A percentile compares a stretch with the other conserved stretches of the same genome.
Conservation (phyloP, 2,329 filamentous ascomycete species). For the Phyllachora maydis region DNA sequence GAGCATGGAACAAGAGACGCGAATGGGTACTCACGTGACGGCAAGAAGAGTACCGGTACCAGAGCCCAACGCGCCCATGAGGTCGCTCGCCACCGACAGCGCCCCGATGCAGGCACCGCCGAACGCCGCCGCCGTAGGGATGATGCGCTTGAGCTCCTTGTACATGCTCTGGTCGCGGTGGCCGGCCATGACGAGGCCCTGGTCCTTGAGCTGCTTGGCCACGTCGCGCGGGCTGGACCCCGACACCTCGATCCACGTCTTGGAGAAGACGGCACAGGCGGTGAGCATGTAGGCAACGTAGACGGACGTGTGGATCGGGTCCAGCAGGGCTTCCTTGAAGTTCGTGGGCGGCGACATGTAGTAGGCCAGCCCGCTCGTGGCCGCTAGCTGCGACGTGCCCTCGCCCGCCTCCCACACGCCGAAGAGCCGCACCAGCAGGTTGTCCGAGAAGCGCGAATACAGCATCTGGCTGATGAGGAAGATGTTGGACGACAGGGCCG, state of each 20-base stretch:
- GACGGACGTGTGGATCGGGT: conserved; percentile 88
- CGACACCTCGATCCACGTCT: conserved; percentile 99
- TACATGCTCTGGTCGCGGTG: conserved; percentile 99
- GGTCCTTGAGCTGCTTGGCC: conserved; percentile 98
- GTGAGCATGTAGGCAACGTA: conserved; percentile 97
- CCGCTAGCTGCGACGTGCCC: conserved; percentile 86
- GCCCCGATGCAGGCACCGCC: conserved; percentile 98
- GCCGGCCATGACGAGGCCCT: conserved; percentile 97
- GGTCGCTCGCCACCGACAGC: conserved; percentile 84
- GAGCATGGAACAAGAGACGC: not conserved
- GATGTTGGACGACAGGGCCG: conserved; percentile 93
- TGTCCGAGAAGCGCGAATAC: conserved; percentile 97
- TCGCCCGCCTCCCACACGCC: conserved; percentile 98
- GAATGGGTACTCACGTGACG: conserved; percentile 56
- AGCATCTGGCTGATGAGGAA: conserved; percentile 99
- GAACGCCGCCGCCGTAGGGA: conserved; percentile 92
- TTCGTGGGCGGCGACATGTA: conserved; percentile 98
- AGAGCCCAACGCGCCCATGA: conserved; percentile 86
- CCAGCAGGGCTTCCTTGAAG: conserved; percentile 90
- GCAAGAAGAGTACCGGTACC: conserved; percentile 96
- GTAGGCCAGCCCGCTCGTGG: conserved; percentile 85
- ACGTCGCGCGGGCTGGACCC: conserved; percentile 95
- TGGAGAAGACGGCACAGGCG: conserved; percentile 87
- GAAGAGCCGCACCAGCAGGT: conserved; percentile 90
- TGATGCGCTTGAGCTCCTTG: conserved; percentile 98